A percentile compares a stretch with the other conserved stretches of the same genome.
Evolutionary conservation across 2,329 filamentous ascomycete species (phyloP).

Genomic region (Cladosporium sp.): DNA sequence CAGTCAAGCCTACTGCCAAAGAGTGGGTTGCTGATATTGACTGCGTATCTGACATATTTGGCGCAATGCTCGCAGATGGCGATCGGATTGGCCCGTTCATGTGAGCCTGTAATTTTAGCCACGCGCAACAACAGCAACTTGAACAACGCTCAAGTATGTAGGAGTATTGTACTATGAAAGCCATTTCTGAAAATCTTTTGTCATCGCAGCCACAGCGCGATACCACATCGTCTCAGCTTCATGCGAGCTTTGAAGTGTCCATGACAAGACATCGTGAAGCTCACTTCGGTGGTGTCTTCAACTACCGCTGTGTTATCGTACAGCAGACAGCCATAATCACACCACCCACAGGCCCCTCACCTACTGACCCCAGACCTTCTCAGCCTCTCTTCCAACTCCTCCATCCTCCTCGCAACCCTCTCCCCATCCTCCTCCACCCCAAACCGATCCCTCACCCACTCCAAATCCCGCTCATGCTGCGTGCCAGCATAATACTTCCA

Average conservation of each 20-base stretch:
- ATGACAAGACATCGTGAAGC: no score
- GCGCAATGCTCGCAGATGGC: constrained; percentile 3
- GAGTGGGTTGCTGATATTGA: constrained; percentile 7
- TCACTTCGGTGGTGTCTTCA: no score
- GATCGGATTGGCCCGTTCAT: not conserved
- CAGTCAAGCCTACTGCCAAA: not conserved
- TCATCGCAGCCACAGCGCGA: no score
- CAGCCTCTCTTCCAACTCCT: constrained; percentile 3
- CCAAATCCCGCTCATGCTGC: constrained; percentile 39
- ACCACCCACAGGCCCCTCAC: no score
- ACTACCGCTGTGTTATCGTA: no score
- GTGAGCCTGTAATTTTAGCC: not conserved
- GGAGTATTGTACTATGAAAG: not conserved
- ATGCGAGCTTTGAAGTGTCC: no score
- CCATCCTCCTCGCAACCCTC: constrained; percentile 9
- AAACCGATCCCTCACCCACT: constrained; percentile 20
- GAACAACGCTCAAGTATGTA: not conserved
- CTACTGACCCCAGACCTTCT: not conserved
- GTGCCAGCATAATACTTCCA: constrained; percentile 47
- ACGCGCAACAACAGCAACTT: not conserved
- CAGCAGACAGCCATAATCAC: no score
- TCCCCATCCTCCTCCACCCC: constrained; percentile 11
- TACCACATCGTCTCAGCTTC: no score
- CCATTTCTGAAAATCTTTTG: not conserved
- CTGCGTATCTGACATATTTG: constrained; percentile 1